Evolutionary conservation across 2,329 filamentous ascomycete species (phyloP).

Genomic region (Fusarium longipes): DNA sequence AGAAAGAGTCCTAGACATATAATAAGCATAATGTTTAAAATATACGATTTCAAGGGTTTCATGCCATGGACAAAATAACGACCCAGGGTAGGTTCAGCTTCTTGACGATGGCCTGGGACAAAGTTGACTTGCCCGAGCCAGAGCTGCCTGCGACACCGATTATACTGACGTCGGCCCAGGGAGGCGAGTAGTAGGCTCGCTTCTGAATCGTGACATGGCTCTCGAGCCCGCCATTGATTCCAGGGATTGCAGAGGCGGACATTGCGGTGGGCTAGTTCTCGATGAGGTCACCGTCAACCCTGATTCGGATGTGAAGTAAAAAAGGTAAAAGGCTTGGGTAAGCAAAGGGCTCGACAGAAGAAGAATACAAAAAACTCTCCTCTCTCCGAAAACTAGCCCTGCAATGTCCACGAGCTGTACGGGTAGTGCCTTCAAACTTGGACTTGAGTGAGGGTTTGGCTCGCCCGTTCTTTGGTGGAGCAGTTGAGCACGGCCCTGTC

Average conservation of each 20-base stretch:
- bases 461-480: conserved; percentile 38
- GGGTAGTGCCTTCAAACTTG: conserved; percentile 23
- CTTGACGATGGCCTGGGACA: conserved; percentile 90
- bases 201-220: conserved; percentile 64
- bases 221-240: conserved; percentile 45
- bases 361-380: conserved; percentile 4
- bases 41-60: conserved; percentile 34
- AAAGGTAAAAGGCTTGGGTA: background rate
- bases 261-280: conserved; percentile 40
- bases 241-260: conserved; percentile 32
- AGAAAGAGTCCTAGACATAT: conserved; percentile 86
- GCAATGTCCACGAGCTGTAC: conserved; percentile 38
- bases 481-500: conserved; percentile 41
- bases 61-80: conserved; percentile 94
- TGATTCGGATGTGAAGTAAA: background rate
- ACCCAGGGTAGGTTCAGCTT: conserved; percentile 96
- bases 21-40: conserved; percentile 37
- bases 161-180: conserved; percentile 96
- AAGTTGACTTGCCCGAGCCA: conserved; percentile 91
- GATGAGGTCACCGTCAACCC: conserved; percentile 27
- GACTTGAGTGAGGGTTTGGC: conserved; percentile 35
- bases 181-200: conserved; percentile 84
- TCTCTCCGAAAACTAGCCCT: conserved; percentile 38
- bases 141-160: conserved; percentile 97
- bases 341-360: background rate